Evolutionary conservation across 148 eudicot genomes (phyloP), one percentile per base, ranked within the genome.

Genomic region (Oxyria digyna): DNA sequence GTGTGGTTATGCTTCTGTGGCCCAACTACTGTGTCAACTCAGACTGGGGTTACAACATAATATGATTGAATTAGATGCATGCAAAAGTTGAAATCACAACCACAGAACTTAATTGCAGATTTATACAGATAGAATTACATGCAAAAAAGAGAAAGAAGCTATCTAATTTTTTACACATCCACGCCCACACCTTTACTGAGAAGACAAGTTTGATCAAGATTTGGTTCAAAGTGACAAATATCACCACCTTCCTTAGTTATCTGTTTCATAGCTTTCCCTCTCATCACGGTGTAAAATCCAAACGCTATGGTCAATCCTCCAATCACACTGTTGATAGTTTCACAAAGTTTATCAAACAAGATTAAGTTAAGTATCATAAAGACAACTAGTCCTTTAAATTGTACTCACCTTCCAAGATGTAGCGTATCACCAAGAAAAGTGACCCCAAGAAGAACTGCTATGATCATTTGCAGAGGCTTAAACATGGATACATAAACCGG

Each of bases 221-320:
- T 23, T 32, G 20, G 5, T 15, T 63, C 67, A 6, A 3, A 37
- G 21, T 17, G 67, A 33, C 42, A 17, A 23, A 15, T 48, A 48
- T 40, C 76, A 59, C 31, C 67, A 23, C 13, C 38, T 11, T 27
- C 26, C 64, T 68, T 69, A 3, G 12, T 6, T 17, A 8, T 42
- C 23, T 68, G 76, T 67, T 78, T 78, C 14, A 71, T 77, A 1
- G 76, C 78, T 78, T 78, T 78, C 9, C 81, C 81, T 35, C 54
- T 75, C 78, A 69, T 78, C 24, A 78, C 81, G 0, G 81, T 69
- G 74, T 75, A 75, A 17, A 79, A 79, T 52, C 81, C 76, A 0
- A 72, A 23, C 15, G 74, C 81, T 63, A 75, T 72, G 3, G 55
- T 43, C 10, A 40, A 29, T 13, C 78, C 78, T 49, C 81, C 78